These are phyloP conservation scores for Chloromonas sp. DNA, from an alignment of 163 green algal species.

Conservation along the genomic window DNA sequence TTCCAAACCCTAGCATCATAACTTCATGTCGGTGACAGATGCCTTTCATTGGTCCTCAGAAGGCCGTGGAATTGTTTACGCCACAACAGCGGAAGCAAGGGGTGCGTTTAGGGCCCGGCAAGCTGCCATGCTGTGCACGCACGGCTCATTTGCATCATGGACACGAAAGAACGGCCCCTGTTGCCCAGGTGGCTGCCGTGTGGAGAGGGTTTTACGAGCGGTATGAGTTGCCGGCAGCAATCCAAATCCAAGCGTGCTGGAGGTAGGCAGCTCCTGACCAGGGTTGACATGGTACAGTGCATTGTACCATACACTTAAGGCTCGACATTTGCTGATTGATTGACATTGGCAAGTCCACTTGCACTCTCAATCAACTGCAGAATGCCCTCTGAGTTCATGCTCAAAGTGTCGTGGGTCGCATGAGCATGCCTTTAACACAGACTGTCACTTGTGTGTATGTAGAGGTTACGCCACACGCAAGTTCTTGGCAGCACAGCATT, in stretches of 20 bases:
- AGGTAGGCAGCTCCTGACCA: conserved; percentile 3
- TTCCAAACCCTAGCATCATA: too few species aligned
- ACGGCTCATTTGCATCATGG: conserved; percentile 71
- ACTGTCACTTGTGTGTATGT: not conserved
- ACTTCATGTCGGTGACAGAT: too few species aligned
- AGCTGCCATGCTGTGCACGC: conserved; percentile 15
- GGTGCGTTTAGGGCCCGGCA: not conserved
- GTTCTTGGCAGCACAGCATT: conserved; percentile 3
- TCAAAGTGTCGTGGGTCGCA: not conserved
- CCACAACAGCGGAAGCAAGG: too few species aligned
- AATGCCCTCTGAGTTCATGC: too few species aligned
- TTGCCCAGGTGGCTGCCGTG: not conserved
- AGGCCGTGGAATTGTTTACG: too few species aligned
- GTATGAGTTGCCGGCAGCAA: conserved; percentile 18
- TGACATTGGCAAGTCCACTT: too few species aligned
- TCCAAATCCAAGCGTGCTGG: conserved; percentile 18
- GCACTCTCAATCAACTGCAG: too few species aligned
- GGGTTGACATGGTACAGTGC: too few species aligned
- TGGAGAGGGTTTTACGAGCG: conserved; percentile 18
- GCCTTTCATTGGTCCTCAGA: too few species aligned
- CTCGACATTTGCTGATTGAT: too few species aligned
- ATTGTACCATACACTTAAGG: too few species aligned
- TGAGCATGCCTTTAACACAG: not conserved
- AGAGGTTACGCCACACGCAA: conserved; percentile 13
- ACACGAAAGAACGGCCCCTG: conserved; percentile 6